Conservation (phyloP, 1,139 yeast genomes). For the Geotrichum australiense region DNA sequence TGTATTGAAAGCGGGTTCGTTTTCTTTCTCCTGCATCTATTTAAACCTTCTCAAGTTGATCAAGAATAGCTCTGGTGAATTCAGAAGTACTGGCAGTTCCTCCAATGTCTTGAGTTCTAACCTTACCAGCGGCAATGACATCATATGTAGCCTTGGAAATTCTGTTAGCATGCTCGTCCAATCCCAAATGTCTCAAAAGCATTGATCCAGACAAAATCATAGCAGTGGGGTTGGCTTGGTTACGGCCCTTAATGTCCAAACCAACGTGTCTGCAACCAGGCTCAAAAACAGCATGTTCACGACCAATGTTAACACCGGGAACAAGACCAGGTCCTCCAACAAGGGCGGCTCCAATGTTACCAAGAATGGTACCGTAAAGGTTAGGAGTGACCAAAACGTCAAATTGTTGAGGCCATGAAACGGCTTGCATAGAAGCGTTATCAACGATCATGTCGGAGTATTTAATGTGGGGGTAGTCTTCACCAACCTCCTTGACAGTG, state of each 20-base stretch:
- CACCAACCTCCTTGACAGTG: slow-evolving; percentile 86
- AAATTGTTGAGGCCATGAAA: slow-evolving; percentile 94
- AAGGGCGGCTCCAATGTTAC: slow-evolving; percentile 97
- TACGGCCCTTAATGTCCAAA: slow-evolving; percentile 88
- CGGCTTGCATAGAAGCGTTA: slow-evolving; percentile 99
- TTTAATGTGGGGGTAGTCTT: slow-evolving; percentile 77
- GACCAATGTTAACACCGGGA: slow-evolving; percentile 97
- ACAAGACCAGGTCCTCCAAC: slow-evolving; percentile 99
- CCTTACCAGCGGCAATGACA: slow-evolving; percentile 81
- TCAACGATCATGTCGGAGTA: slow-evolving; percentile 95
- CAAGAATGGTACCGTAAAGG: slow-evolving; percentile 93
- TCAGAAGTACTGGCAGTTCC: slow-evolving; percentile 86
- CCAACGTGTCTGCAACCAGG: slow-evolving; percentile 99
- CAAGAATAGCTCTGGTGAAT: slow-evolving; percentile 79
- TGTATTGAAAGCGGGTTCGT: no score
- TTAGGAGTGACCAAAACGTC: slow-evolving; percentile 97
- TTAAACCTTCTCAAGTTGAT: slow-evolving; percentile 47
- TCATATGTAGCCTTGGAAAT: slow-evolving; percentile 84
- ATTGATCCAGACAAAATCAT: slow-evolving; percentile 86
- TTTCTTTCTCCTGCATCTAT: no score
- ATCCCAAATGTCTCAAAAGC: slow-evolving; percentile 92
- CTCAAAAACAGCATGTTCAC: slow-evolving; percentile 96
- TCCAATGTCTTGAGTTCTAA: slow-evolving; percentile 81
- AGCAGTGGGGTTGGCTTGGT: slow-evolving; percentile 97
- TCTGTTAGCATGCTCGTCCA: slow-evolving; percentile 75